phyloP scores from a whole-genome alignment of 2,329 filamentous ascomycete species.

The Alternaria sp. region DNA sequence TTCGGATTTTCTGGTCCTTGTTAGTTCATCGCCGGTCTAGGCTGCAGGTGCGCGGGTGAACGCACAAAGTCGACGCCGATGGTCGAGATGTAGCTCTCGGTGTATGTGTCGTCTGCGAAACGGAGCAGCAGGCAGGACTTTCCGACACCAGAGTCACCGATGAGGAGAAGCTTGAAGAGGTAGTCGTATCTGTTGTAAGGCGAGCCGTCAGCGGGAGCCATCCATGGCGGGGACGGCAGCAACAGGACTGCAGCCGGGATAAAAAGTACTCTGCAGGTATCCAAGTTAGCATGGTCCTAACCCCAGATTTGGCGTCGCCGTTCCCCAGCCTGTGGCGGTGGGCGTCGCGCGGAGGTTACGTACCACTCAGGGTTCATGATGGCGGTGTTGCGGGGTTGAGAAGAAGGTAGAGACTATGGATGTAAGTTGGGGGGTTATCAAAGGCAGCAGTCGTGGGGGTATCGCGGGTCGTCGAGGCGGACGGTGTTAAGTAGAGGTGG shows the following conservation, averaged over 20 bases:
- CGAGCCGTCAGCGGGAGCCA: constrained; percentile 30
- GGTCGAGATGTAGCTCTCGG: constrained; percentile 99
- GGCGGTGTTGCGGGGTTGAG: constrained; percentile 42
- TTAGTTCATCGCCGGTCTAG: constrained; percentile 35
- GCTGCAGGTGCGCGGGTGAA: constrained; percentile 44
- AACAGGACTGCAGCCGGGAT: constrained; percentile 7
- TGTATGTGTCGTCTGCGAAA: constrained; percentile 92
- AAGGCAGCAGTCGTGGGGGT: constrained; percentile 30
- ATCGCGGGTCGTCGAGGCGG: constrained; percentile 36
- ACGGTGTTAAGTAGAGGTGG: constrained; percentile 30
- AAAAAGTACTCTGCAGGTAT: constrained; percentile 34
- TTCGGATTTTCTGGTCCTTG: constrained; percentile 88
- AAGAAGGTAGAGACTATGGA: constrained; percentile 18
- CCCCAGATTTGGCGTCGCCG: constrained; percentile 16
- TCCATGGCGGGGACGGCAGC: constrained; percentile 11
- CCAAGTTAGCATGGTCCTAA: constrained; percentile 35
- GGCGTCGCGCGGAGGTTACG: constrained; percentile 55
- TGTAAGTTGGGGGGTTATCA: constrained; percentile 20
- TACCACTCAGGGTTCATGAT: constrained; percentile 95
- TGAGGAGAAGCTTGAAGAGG: constrained; percentile 99
- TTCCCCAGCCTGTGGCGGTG: constrained; percentile 39
- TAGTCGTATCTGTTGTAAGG: constrained; percentile 88
- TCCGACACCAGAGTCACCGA: constrained; percentile 99
- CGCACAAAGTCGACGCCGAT: constrained; percentile 91
- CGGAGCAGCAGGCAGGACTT: constrained; percentile 98